A percentile compares a stretch with the other conserved stretches of the same genome.
Evolutionary conservation across 176 grass and related monocot genomes (phyloP).

Genomic region (Elymus sibiricus): DNA sequence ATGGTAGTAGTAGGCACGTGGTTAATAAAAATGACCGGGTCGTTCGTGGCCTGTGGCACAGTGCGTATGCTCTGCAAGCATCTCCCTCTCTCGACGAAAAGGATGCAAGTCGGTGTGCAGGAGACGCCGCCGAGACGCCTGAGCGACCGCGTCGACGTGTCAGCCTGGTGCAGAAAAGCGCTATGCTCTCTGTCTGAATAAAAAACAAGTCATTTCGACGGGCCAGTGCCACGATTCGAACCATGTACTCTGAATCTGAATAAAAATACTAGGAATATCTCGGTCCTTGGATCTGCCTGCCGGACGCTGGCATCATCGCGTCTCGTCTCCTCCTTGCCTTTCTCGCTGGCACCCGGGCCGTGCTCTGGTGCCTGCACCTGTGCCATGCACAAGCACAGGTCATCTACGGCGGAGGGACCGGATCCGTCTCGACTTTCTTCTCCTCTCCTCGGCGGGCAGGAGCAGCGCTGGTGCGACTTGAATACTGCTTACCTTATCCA

Average conservation of each 20-base stretch:
- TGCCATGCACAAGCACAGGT: not conserved
- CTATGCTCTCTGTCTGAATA: not conserved
- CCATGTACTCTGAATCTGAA: not conserved
- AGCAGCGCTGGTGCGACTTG: not conserved
- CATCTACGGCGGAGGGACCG: not conserved
- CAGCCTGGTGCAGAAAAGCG: not conserved
- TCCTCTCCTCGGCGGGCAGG: not conserved
- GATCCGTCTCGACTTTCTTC: not conserved
- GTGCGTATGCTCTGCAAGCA: no score
- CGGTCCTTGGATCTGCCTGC: not conserved
- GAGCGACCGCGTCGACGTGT: not conserved
- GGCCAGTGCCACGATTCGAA: not conserved
- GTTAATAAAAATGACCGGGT: no score
- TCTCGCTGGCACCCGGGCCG: not conserved
- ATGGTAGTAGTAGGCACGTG: no score
- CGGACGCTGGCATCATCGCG: not conserved
- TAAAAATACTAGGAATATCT: not conserved
- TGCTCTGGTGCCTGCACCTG: constrained; percentile 1
- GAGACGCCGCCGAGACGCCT: no score
- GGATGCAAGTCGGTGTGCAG: no score
- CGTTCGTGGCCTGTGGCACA: no score
- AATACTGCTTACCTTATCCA: not conserved
- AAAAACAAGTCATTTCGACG: no score
- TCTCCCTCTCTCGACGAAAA: no score
- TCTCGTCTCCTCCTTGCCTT: not conserved